Evolutionary conservation across 1,284 basidiomycete genomes (phyloP), one percentile per base, ranked within the genome.

Genomic region (Amylostereum chailletii): DNA sequence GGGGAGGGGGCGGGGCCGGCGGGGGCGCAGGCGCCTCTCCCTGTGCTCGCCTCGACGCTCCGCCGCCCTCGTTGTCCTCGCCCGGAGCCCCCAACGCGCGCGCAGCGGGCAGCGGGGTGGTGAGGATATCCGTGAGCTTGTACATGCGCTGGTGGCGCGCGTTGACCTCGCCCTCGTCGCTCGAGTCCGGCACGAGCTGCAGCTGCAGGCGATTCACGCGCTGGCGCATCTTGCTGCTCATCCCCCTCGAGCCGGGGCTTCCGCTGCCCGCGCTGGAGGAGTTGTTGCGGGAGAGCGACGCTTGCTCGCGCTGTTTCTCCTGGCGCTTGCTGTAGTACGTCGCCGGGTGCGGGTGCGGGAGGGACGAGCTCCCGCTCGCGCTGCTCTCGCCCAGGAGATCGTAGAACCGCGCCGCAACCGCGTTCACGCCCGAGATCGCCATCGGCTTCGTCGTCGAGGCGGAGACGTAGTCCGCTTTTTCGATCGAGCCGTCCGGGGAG

Each of bases 281-380:
- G 40, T 55, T 49, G 46, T 55, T 55, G 42, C 54, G 55, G 2
- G 54, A 40, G 9, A 55, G 53, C 27, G 41, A 4, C 32, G 47
- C 39, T 29, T 42, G 37, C 34, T 56, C 55, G 40, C 55, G 55
- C 6, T 51, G 49, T 38, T 52, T 55, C 48, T 56, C 55, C 34
- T 51, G 48, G 19, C 55, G 53, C 32, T 47, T 49, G 32, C 30
- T 50, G 48, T 51, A 53, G 43, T 50, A 56, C 29, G 55, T 9
- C 11, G 55, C 48, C 3, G 55, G 55, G 27, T 49, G 42, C 1
- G 54, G 55, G 33, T 56, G 55, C n/a, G 55, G 55, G 1, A 56
- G 37, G 3, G 55, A 56, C 5, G 54, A 43, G 29, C 27, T 8
- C 43, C 53, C 49, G 9, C 10, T 27, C 3, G 50, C 49, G 6